Percentiles rank a stretch among this genome's conserved stretches.
Conservation (phyloP, 176 grass and related monocot species). For the Lolium rigidum region DNA sequence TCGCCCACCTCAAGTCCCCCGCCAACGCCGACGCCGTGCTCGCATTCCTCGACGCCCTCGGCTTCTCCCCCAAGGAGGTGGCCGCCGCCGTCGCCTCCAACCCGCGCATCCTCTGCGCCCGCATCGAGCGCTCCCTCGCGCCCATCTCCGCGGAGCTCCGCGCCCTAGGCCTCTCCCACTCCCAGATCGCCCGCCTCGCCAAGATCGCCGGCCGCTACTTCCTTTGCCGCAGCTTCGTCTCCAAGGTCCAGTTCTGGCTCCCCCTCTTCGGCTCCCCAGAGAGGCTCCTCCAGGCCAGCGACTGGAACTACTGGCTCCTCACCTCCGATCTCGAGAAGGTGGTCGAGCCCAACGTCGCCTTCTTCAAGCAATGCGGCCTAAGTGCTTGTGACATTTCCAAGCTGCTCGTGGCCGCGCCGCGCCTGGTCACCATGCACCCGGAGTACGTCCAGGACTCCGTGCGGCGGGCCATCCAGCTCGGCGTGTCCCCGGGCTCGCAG, state of each 20-base stretch:
- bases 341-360: slow-evolving; percentile 58
- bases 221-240: slow-evolving; percentile 63
- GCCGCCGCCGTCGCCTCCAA: slow-evolving; percentile 53
- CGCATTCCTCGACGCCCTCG: slow-evolving; percentile 50
- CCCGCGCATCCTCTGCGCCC: slow-evolving; percentile 60
- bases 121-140: slow-evolving; percentile 56
- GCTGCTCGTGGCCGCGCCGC: slow-evolving; percentile 52
- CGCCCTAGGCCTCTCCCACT: slow-evolving; percentile 53
- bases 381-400: slow-evolving; percentile 55
- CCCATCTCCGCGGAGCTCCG: slow-evolving; percentile 52
- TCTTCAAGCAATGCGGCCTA: slow-evolving; percentile 55
- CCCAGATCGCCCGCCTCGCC: slow-evolving; percentile 55
- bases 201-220: slow-evolving; percentile 52
- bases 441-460: slow-evolving; percentile 59
- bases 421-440: slow-evolving; percentile 59
- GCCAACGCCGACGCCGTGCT: slow-evolving; percentile 59
- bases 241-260: slow-evolving; percentile 68
- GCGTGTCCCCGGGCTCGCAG: slow-evolving; percentile 55
- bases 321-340: slow-evolving; percentile 64
- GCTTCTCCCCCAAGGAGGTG: slow-evolving; percentile 51
- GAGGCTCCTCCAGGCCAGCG: slow-evolving; percentile 59
- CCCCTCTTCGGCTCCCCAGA: slow-evolving; percentile 61
- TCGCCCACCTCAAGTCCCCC: slow-evolving; percentile 61
- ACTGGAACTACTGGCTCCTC: slow-evolving; percentile 70
- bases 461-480: slow-evolving; percentile 49